A percentile compares a stretch with the other conserved stretches of the same genome.
Evolutionary conservation across 495 filamentous ascomycete genomes (phyloP).

Genomic region (Polyplosphaeria fusca): DNA sequence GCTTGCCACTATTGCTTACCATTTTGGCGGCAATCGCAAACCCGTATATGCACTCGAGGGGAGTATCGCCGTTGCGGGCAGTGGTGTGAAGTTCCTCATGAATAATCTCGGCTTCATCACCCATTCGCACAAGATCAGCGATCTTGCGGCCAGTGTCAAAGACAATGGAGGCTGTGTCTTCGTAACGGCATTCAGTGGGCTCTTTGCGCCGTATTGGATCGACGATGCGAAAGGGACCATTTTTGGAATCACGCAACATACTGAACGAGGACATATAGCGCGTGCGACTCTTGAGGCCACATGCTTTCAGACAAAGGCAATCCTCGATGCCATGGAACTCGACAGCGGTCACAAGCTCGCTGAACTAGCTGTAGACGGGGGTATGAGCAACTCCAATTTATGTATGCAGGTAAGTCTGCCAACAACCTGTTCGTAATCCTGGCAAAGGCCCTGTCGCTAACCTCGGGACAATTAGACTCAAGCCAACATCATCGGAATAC

Average conservation of each 20-base stretch:
- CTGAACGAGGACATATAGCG: slow-evolving; percentile 84
- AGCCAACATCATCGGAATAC: slow-evolving; percentile 85
- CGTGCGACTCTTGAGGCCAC: slow-evolving; percentile 92
- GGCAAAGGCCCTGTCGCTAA: slow-evolving; percentile 8
- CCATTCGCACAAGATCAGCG: slow-evolving; percentile 73
- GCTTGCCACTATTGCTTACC: slow-evolving; percentile 81
- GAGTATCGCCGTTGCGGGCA: slow-evolving; percentile 86
- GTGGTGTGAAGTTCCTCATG: slow-evolving; percentile 85
- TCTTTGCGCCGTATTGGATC: slow-evolving; percentile 99
- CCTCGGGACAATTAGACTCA: slow-evolving; percentile 59
- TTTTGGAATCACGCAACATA: slow-evolving; percentile 91
- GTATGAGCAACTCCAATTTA: slow-evolving; percentile 89
- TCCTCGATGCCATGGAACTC: slow-evolving; percentile 90
- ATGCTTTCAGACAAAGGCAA: slow-evolving; percentile 93
- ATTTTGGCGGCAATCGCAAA: slow-evolving; percentile 70
- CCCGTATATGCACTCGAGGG: slow-evolving; percentile 91
- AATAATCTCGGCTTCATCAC: slow-evolving; percentile 85
- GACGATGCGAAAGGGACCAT: slow-evolving; percentile 92
- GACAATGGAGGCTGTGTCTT: slow-evolving; percentile 92
- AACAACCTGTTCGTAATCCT: slow-evolving; percentile 9
- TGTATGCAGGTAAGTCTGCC: slow-evolving; percentile 74
- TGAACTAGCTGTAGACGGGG: slow-evolving; percentile 84
- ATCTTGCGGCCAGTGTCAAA: slow-evolving; percentile 75
- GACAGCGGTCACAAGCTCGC: slow-evolving; percentile 77
- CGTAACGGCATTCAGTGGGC: slow-evolving; percentile 91